These are phyloP conservation scores for Teratosphaeria pseudoeucalypti DNA, from an alignment of 2,329 filamentous ascomycete genomes.

Conservation along the genomic window DNA sequence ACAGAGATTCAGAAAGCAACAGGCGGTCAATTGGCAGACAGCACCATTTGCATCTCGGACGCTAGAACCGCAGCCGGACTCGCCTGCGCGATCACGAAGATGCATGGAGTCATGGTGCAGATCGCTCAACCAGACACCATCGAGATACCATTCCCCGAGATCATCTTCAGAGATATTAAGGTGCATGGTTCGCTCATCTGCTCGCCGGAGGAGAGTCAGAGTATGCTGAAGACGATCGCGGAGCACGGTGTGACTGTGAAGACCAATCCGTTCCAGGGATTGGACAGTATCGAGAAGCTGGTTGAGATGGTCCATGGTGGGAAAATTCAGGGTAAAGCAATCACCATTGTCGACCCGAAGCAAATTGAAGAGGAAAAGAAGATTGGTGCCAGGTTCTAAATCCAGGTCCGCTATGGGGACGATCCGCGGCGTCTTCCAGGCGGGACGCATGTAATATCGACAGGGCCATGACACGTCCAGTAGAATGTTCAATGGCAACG, in stretches of 20 bases:
- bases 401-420: neutral
- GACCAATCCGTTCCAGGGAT: constrained; percentile 42
- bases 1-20: constrained; percentile 40
- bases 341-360: constrained; percentile 42
- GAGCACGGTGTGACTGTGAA: constrained; percentile 37
- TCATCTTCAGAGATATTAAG: constrained; percentile 45
- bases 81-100: constrained; percentile 46
- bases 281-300: constrained; percentile 43
- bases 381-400: constrained; percentile 25
- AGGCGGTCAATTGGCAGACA: constrained; percentile 40
- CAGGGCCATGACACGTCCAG: neutral
- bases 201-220: constrained; percentile 23
- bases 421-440: too few species aligned
- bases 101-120: constrained; percentile 49
- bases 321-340: constrained; percentile 45
- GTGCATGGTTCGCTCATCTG: constrained; percentile 34
- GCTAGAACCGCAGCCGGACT: constrained; percentile 39
- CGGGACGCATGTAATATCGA: neutral
- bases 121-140: constrained; percentile 43
- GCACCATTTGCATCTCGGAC: constrained; percentile 46
- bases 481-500: neutral
- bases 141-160: constrained; percentile 34
- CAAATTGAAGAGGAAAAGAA: constrained; percentile 37
- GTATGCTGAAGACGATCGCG: constrained; percentile 26
- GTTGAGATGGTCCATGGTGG: constrained; percentile 42